Conservation (phyloP, 441 rosid genomes). For the Hura crepitans region DNA sequence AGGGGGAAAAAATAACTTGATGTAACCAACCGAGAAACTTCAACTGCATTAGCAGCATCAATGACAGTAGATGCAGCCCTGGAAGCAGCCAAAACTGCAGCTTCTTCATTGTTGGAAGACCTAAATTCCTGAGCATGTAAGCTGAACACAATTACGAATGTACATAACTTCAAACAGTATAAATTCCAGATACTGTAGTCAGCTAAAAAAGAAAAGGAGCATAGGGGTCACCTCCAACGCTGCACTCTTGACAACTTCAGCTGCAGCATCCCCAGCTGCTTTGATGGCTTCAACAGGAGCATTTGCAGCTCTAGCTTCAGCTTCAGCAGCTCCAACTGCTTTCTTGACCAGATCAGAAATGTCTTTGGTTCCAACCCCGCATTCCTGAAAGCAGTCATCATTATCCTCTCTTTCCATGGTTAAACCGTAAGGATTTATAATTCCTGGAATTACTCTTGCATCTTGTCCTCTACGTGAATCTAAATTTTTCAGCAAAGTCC, state of each 20-base stretch:
- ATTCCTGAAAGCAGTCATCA: constrained; percentile 77
- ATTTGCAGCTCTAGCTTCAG: constrained; percentile 88
- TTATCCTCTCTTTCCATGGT: constrained; percentile 58
- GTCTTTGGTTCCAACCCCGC: constrained; percentile 75
- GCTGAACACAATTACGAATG: not conserved
- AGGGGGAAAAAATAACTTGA: not conserved
- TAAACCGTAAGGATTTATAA: constrained; percentile 39
- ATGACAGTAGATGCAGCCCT: constrained; percentile 87
- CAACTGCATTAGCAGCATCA: constrained; percentile 78
- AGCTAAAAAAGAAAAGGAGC: not conserved
- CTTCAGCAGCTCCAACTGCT: constrained; percentile 92
- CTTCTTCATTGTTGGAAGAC: constrained; percentile 68
- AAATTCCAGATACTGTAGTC: not conserved
- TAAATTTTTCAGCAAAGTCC: constrained; percentile 41
- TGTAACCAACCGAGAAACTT: constrained; percentile 67
- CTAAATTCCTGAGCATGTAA: constrained; percentile 53
- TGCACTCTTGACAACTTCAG: constrained; percentile 90
- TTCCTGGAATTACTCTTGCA: constrained; percentile 40
- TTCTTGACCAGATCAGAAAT: constrained; percentile 69
- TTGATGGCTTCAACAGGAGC: constrained; percentile 81
- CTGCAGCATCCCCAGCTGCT: constrained; percentile 96
- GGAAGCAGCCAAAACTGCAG: constrained; percentile 89
- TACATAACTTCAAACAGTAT: constrained; percentile 15
- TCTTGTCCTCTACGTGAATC: constrained; percentile 57
- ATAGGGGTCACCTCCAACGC: constrained; percentile 54